Base-by-base conservation (phyloP, 345 rosid species). In the Moringa oleifera region DNA sequence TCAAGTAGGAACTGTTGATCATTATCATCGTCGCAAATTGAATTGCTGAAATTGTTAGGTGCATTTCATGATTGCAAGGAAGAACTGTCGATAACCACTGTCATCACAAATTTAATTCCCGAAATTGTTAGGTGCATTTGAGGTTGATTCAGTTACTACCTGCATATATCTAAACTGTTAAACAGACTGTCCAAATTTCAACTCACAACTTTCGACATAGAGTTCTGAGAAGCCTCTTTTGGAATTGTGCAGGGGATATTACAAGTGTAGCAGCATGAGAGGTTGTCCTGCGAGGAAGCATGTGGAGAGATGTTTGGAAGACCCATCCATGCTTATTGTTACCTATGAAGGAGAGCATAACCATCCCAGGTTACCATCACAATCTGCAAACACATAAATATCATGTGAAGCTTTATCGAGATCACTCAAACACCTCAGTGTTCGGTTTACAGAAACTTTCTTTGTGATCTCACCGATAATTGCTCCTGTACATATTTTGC, bases 261-360 rank as follows among this genome's bases (percentile, higher is more conserved):
- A 94, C 75, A 94, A 93, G 58, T 94, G 99, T 72, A 94, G 99
- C 80, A 88, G 97, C 80, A 85, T 84, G 82, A 85, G 97, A 81
- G 99, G 99, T 36, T 94, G 99, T 72, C 99, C 97, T 51, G 97
- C 99, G 20, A 88, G 99, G 89, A 94, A 94, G 76, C 99, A 94
- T 47, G 99, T 94, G 24, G 99, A 93, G 79, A 88, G 98, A 75
- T 80, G 87, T 81, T 68, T 93, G 78, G 97, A 88, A 66, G 97
- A 93, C 31, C 86, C 99, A 4, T 72, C 87, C 12, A 88, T 94
- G 99, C 97, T 94, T 24, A 80, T 77, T 57, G 95, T 94, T 23
- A 94, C 99, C 23, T 94, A 94, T 28, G 99, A 94, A 82, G 95
- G 96, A 52, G 99, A 94, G 57, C 99, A 94, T 69, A 94, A 79